phyloP scores from a whole-genome alignment of 768 basidiomycete genomes.

The Suillus paluster region DNA sequence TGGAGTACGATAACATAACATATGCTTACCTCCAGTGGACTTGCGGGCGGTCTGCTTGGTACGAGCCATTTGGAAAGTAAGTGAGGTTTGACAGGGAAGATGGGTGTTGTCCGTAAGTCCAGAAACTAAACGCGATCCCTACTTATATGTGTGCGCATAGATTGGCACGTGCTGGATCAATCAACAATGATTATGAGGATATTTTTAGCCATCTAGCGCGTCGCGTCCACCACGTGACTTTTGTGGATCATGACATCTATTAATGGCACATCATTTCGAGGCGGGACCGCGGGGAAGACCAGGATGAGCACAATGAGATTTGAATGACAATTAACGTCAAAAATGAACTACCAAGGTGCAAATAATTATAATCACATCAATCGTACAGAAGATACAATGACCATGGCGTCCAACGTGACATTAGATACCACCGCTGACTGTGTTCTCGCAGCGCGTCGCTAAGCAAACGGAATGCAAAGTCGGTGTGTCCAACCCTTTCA shows the following conservation, averaged over 20 bases:
- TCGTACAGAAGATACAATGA: neutral
- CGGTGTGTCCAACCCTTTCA: neutral
- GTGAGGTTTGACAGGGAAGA: conserved; percentile 14
- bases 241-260: neutral
- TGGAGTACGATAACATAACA: neutral
- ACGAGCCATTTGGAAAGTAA: conserved; percentile 55
- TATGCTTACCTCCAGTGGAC: conserved; percentile 66
- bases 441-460: too few relatives aligned
- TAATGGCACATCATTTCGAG: too few relatives aligned
- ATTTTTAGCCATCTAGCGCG: conserved; percentile 11
- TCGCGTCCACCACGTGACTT: conserved; percentile 12
- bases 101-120: neutral
- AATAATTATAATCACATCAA: neutral
- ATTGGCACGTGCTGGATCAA: conserved; percentile 5
- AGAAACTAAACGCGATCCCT: neutral
- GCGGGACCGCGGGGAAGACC: too few relatives aligned
- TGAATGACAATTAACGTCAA: neutral
- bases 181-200: conserved; percentile 7
- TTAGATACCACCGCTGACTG: too few relatives aligned
- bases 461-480: too few relatives aligned
- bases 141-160: conserved; percentile 5
- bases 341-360: neutral
- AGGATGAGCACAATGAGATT: neutral
- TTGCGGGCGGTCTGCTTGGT: conserved; percentile 86
- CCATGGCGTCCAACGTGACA: neutral